Conservation (phyloP, 2,329 filamentous ascomycete genomes). For the Ceratocystis cacaofunesta region DNA sequence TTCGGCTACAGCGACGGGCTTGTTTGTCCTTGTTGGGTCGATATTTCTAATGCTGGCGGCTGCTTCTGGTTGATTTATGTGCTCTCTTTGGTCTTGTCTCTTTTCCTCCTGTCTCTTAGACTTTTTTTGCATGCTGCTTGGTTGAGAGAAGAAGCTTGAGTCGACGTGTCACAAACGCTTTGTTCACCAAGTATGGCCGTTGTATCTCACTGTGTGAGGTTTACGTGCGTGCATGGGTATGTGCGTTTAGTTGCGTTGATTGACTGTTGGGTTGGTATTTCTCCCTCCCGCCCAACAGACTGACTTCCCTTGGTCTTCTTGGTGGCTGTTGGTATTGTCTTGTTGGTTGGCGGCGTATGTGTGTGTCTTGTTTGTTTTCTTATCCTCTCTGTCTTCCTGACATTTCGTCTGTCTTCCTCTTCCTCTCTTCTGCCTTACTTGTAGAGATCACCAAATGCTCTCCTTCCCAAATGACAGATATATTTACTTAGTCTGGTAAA, state of each 20-base stretch:
- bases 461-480: neutral
- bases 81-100: neutral
- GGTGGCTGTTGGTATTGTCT: too few relatives aligned
- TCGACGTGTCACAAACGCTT: conserved; percentile 3
- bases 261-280: too few relatives aligned
- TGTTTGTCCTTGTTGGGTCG: neutral
- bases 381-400: neutral
- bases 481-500: neutral
- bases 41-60: neutral
- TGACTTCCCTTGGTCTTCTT: too few relatives aligned
- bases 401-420: neutral
- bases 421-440: neutral
- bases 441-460: neutral
- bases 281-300: too few relatives aligned
- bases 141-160: neutral
- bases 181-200: neutral
- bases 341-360: neutral
- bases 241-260: too few relatives aligned
- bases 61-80: neutral
- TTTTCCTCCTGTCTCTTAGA: neutral
- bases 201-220: too few relatives aligned
- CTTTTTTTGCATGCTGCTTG: too few relatives aligned
- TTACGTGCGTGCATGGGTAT: too few relatives aligned
- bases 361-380: neutral
- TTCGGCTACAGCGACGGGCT: neutral